Evolutionary conservation across 441 rosid genomes (phyloP), one percentile per base, ranked within the genome.

Genomic region (Erodium chrysanthum): DNA sequence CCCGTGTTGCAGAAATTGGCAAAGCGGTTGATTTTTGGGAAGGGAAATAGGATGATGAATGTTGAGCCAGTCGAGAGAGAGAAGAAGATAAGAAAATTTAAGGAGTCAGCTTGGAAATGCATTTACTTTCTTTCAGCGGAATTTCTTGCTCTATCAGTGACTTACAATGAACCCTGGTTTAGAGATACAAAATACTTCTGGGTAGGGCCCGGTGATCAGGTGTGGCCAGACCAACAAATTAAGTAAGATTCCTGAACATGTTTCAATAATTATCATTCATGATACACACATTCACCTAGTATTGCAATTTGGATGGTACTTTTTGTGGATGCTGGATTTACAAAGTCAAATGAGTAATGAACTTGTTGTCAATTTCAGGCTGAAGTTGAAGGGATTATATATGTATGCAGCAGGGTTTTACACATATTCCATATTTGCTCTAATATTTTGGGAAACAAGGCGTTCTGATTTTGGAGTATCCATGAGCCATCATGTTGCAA

Each of bases 61-160:
- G 66, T 74, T 48, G 69, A 65, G 66, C 73, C 40, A 2, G 73
- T 60, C 61, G 83, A 72, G 35, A 73, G 61, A 56, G 76, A 69
- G 81, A 87, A 83, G 71, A 87, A 78, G 75, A 68, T 87, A 54
- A 46, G 72, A 22, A 89, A 89, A 69, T 92, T 92, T 73, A 88
- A 92, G 80, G 97, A 92, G 73, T 88, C 96, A 0, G 95, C 96
- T 9, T 92, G 96, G 97, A 92, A 92, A 76, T 89, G 79, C 76
- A 69, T 89, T 15, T 92, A 88, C 66, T 92, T 72, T 72, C 78
- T 88, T 22, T 86, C 93, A 12, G 94, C 93, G 12, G 97, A 88
- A 77, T 1, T 83, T 60, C 75, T 91, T 61, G 88, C 84, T 68
- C 75, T 89, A 33, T 74, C 73, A 68, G 86, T 89, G 15, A 69